Conservation (phyloP, 768 basidiomycete genomes). For the Mycena galopus region DNA sequence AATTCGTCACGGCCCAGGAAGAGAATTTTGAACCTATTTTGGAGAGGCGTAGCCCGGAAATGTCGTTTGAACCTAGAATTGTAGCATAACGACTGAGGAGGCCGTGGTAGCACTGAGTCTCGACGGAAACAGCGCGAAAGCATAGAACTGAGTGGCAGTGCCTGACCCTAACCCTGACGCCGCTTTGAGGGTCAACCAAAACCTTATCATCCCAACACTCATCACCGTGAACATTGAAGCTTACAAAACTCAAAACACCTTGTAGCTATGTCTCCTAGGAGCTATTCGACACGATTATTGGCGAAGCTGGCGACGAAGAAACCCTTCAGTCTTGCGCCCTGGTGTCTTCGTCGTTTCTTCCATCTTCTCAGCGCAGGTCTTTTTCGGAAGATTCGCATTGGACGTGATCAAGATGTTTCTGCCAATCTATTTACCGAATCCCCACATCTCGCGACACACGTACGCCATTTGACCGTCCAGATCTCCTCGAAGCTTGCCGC, state of each 20-base stretch:
- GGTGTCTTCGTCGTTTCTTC: conserved; percentile 10
- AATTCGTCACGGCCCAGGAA: conserved; percentile 93
- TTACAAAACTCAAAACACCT: too few relatives aligned
- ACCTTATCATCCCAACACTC: too few relatives aligned
- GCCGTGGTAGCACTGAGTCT: neutral
- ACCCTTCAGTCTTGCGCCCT: conserved; percentile 11
- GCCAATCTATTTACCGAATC: neutral
- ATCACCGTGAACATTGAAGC: too few relatives aligned
- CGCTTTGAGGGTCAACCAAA: too few relatives aligned
- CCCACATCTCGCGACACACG: conserved; percentile 12
- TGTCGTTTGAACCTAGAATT: neutral
- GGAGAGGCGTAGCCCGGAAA: neutral
- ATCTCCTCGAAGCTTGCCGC: neutral
- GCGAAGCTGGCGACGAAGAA: neutral
- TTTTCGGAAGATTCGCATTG: neutral
- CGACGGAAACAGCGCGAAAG: neutral
- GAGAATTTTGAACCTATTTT: conserved; percentile 74
- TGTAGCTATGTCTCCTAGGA: conserved; percentile 7
- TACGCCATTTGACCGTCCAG: conserved; percentile 14
- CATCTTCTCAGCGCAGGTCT: conserved; percentile 20
- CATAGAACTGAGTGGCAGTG: neutral
- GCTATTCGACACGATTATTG: conserved; percentile 23
- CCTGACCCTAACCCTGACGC: too few relatives aligned
- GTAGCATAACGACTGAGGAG: conserved; percentile 5
- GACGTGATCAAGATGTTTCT: neutral